Conservation (phyloP, 2,329 filamentous ascomycete genomes). For the Aspergillus thermomutatus region DNA sequence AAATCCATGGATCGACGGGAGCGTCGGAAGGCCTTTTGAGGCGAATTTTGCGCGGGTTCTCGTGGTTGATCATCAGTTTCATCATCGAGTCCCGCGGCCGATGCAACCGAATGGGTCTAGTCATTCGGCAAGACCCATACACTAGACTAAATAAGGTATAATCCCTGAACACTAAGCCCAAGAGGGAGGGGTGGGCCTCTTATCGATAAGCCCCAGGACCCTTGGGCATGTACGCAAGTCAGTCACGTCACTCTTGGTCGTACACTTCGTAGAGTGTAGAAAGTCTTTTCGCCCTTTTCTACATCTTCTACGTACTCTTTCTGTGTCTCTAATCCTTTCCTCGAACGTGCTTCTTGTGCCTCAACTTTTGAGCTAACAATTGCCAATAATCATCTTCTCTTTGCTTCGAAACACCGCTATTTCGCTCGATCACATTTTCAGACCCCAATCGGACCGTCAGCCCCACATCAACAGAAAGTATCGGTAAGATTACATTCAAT, state of each 20-base stretch:
- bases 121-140: slow-evolving; percentile 8
- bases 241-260: slow-evolving; percentile 20
- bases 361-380: neutral
- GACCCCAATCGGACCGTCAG: slow-evolving; percentile 1
- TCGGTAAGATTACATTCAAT: slow-evolving; percentile 10
- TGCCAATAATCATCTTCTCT: neutral
- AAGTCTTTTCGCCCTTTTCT: neutral
- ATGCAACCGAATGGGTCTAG: slow-evolving; percentile 20
- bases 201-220: slow-evolving; percentile 32
- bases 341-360: neutral
- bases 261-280: slow-evolving; percentile 4
- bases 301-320: neutral
- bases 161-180: slow-evolving; percentile 1
- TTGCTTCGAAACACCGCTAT: neutral
- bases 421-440: slow-evolving; percentile 1
- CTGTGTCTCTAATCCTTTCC: neutral
- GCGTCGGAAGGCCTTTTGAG: neutral
- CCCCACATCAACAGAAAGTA: slow-evolving; percentile 10
- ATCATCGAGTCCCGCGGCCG: slow-evolving; percentile 11
- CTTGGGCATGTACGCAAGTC: slow-evolving; percentile 22
- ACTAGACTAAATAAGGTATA: slow-evolving; percentile 7
- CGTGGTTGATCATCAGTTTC: slow-evolving; percentile 2
- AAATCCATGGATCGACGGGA: neutral
- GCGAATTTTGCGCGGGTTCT: neutral
- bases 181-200: slow-evolving; percentile 1